These are phyloP conservation scores for Iris macrosiphon DNA, from an alignment of 106 monocot species.

Conservation along the genomic window DNA sequence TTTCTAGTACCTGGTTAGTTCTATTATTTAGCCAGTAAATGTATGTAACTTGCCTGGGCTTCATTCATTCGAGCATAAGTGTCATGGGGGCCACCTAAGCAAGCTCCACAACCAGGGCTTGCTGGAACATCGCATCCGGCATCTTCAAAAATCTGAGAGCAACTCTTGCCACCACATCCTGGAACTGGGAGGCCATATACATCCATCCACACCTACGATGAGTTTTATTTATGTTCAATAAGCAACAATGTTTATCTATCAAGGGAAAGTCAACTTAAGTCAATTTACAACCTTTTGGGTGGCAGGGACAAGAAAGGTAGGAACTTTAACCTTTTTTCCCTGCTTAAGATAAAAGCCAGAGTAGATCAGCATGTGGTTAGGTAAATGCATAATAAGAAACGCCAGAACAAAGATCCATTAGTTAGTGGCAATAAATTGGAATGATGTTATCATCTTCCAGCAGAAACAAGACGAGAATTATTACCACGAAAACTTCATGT, in stretches of 20 bases:
- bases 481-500: too few species aligned
- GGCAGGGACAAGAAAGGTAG: slow-evolving; percentile 82
- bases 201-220: slow-evolving; percentile 90
- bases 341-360: slow-evolving; percentile 11
- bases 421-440: too few species aligned
- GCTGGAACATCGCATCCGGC: slow-evolving; percentile 77
- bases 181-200: slow-evolving; percentile 74
- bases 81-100: slow-evolving; percentile 80
- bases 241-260: too few species aligned
- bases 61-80: slow-evolving; percentile 84
- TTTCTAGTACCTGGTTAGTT: too few species aligned
- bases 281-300: slow-evolving; percentile 65
- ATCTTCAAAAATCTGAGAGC: slow-evolving; percentile 90
- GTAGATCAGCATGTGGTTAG: not conserved
- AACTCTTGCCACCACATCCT: slow-evolving; percentile 81
- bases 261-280: too few species aligned
- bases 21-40: too few species aligned
- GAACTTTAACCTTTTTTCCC: slow-evolving; percentile 75
- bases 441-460: too few species aligned
- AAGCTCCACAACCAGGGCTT: slow-evolving; percentile 86
- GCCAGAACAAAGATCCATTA: too few species aligned
- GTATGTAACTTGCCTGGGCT: slow-evolving; percentile 46
- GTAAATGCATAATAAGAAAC: too few species aligned
- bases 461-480: too few species aligned
- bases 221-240: too few species aligned